Evolutionary conservation across 129 eudicot species (phyloP), one percentile per base, ranked within the genome.

Genomic region (Ambrosia trifida): DNA sequence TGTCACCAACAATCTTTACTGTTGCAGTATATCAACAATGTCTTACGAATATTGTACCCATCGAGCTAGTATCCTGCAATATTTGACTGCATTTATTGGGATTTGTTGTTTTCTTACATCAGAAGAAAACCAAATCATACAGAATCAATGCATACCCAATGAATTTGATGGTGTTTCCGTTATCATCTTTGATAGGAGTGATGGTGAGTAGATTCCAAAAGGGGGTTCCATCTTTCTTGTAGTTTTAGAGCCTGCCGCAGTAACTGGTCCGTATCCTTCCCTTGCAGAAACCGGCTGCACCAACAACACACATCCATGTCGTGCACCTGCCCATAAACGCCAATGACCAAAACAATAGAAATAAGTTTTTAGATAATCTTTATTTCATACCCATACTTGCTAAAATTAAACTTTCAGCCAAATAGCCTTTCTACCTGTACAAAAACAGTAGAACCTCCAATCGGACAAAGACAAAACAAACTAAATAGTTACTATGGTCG

Each of bases 211-310:
- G 86, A 80, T 95, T 95, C 99, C 99, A 95, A 35, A 95, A 95
- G 30, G 97, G 99, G 32, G 96, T 95, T 20, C 99, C 99, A 72
- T 95, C 89, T 69, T 95, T 95, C 81, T 95, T 95, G 85, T 90
- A 95, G 67, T 95, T 95, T 77, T 88, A 84, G 19, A 95, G 91
- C 79, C 99, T 84, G 33, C 99, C 99, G 66, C 99, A 95, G 64
- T 85, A 95, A 74, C 99, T 95, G 32, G 82, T 95, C 99, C 33
- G 99, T 95, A 11, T 90, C 97, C 33, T 90, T 82, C 40, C 99
- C 99, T 82, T 95, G 99, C 30, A 95, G 80, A 82, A 95, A 95
- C 44, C 99, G 99, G 75, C 99, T 95, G n/a, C n/a, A n/a, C n/a
- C n/a, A n/a, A n/a, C n/a, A n/a, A n/a, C n/a, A n/a, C n/a, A n/a